These are phyloP conservation scores for Fusarium siculi DNA, from an alignment of 2,329 filamentous ascomycete species.

Conservation along the genomic window DNA sequence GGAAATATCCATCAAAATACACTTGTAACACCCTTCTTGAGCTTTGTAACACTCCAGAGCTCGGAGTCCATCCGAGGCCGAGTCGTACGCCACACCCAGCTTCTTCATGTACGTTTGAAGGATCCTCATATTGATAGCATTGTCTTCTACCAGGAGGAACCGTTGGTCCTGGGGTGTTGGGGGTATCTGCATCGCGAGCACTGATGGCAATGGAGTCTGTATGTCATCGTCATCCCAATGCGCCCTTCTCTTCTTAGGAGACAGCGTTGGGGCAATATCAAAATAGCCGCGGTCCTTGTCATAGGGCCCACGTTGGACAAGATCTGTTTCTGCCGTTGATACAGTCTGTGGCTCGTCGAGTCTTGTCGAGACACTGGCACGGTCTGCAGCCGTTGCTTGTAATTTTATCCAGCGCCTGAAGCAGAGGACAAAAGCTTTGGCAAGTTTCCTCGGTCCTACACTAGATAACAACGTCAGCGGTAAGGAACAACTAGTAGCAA, in stretches of 20 bases:
- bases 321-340: not conserved
- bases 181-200: not conserved
- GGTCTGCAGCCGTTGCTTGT: conserved; percentile 6
- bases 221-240: not conserved
- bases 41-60: conserved; percentile 47
- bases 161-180: not conserved
- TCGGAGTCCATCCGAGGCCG: conserved; percentile 49
- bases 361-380: conserved; percentile 21
- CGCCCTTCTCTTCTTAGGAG: conserved; percentile 14
- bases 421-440: conserved; percentile 46
- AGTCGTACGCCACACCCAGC: conserved; percentile 42
- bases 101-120: conserved; percentile 51
- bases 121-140: conserved; percentile 52
- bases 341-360: conserved; percentile 4
- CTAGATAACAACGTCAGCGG: conserved; percentile 31
- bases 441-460: conserved; percentile 53
- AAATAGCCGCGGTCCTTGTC: not conserved
- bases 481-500: not conserved
- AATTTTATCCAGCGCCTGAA: conserved; percentile 44
- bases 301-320: not conserved
- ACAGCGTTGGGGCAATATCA: not conserved
- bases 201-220: not conserved
- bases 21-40: conserved; percentile 39
- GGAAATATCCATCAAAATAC: conserved; percentile 61
- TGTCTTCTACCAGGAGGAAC: conserved; percentile 56